Base-by-base conservation (phyloP, 2,329 filamentous ascomycete species). In the Fusarium sp. region DNA sequence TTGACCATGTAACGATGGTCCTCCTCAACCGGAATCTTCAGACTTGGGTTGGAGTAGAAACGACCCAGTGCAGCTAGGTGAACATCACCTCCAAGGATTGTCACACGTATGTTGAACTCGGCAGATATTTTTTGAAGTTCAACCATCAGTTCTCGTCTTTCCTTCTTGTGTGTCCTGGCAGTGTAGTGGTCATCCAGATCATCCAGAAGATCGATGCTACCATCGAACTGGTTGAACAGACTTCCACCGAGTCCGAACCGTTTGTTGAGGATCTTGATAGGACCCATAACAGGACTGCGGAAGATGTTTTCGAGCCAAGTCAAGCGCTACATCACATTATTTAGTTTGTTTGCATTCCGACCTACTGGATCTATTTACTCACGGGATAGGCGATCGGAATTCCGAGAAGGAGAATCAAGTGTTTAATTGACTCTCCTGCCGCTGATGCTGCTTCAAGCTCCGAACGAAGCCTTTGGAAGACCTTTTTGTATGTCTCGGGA, bases 271-370 rank as follows among this genome's bases (percentile, higher is more conserved):
- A 98, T 92, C 79, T 95, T 95, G 79, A 98, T 90, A 0, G 95
- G 95, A 0, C 93, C 95, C 79, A 98, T 95, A 30, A 98, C 76
- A 1, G 96, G 95, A 69, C 94, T 97, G 21, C 89, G 89, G 76
- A 98, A 89, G 65, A 98, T 93, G 79, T 97, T 98, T 81, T 98
- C 96, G 9, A 98, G 87, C 96, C 96, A 98, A n/a, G 95, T 96
- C 60, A 98, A 87, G 76, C 96, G 94, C 88, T 91, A 72, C 11
- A 35, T 65, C 19, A 38, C 10, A 61, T 78, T 43, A 75, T 69
- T 67, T 40, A 40, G 33, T n/a, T 38, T 43, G 12, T 18, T 30
- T 6, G 43, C 33, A 25, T 28, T 21, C 12, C 5, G 21, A 7
- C 47, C 28, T 33, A 30, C 23, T 30, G 21, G 21, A 2, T 37